A percentile compares a stretch with the other conserved stretches of the same genome.
Conservation (phyloP, 1,284 basidiomycete genomes). For the Leccinum variabile region DNA sequence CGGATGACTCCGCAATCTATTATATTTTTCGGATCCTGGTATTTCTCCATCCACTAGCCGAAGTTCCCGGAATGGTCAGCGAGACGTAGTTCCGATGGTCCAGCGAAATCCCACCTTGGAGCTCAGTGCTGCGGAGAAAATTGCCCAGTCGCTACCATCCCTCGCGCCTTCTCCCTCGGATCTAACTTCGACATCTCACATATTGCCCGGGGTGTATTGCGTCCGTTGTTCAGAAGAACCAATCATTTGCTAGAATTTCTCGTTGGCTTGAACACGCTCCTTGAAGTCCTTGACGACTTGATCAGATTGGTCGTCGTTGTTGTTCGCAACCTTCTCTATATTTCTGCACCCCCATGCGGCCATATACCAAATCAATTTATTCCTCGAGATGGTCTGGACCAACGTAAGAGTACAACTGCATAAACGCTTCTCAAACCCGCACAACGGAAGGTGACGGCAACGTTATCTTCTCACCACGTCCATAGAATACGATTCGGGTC, state of each 20-base stretch:
- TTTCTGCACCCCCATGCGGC: constrained; percentile 60
- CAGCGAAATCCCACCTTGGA: constrained; percentile 36
- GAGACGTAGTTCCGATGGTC: constrained; percentile 20
- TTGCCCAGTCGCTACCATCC: constrained; percentile 63
- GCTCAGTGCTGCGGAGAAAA: constrained; percentile 64
- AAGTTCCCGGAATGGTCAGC: constrained; percentile 32
- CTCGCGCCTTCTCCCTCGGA: constrained; percentile 59
- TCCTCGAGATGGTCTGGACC: constrained; percentile 48
- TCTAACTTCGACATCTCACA: constrained; percentile 42
- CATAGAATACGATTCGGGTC: no score
- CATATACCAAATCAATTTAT: constrained; percentile 61
- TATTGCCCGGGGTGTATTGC: constrained; percentile 56
- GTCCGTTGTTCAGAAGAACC: constrained; percentile 57
- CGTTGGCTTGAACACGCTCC: constrained; percentile 54
- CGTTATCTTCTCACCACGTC: no score
- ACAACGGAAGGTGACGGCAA: no score
- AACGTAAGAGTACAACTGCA: no score
- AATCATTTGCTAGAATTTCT: constrained; percentile 45
- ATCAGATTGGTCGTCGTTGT: constrained; percentile 67
- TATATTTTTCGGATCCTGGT: constrained; percentile 42
- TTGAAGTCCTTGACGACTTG: constrained; percentile 54
- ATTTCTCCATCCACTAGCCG: constrained; percentile 37
- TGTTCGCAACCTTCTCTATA: constrained; percentile 73
- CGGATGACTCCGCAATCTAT: constrained; percentile 74
- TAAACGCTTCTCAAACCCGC: no score